Evolutionary conservation across 2,329 filamentous ascomycete species (phyloP).

Genomic region (Teratosphaeria destructans): DNA sequence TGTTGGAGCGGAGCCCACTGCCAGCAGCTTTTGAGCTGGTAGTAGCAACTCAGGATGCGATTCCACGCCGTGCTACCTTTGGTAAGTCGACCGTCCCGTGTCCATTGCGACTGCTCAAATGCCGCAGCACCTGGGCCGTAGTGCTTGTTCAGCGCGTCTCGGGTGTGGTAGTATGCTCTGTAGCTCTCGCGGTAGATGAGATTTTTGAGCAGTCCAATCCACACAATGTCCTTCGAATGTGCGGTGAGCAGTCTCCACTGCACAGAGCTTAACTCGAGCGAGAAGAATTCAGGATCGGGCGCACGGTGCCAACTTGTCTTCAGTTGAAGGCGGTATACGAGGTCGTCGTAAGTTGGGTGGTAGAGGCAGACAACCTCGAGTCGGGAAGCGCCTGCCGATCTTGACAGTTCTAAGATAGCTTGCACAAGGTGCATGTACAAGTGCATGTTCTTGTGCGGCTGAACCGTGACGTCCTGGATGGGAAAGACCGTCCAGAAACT

Average conservation of each 20-base stretch:
- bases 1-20: neutral
- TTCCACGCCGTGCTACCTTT: neutral
- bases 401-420: neutral
- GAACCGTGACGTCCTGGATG: neutral
- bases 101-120: neutral
- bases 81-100: neutral
- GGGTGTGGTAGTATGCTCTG: neutral
- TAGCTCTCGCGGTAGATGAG: neutral
- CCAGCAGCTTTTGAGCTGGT: neutral
- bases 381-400: neutral
- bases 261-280: neutral
- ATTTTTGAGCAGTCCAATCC: neutral
- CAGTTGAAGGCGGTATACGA: neutral
- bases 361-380: neutral
- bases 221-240: neutral
- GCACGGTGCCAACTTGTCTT: neutral
- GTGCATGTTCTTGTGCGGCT: neutral
- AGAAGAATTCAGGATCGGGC: neutral
- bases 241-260: neutral
- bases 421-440: neutral
- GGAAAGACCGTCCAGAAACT: neutral
- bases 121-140: neutral
- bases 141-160: neutral
- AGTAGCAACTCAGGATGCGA: neutral
- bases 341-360: neutral